Conservation (phyloP, 2,329 filamentous ascomycete genomes). For the Penicillium sp. region DNA sequence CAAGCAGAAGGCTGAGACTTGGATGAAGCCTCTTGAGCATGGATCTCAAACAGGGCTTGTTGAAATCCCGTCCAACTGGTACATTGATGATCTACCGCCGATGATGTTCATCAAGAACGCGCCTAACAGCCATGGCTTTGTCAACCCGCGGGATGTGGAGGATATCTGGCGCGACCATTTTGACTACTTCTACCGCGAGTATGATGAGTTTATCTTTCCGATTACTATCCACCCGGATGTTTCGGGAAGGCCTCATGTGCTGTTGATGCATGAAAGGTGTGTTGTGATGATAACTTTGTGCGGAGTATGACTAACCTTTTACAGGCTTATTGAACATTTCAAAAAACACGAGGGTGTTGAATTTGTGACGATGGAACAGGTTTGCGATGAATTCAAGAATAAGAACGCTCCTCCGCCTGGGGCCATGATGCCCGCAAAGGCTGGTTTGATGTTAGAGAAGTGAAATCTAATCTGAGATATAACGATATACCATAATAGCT, state of each 20-base stretch:
- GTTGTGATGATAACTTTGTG: constrained; percentile 2
- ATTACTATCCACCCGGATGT: constrained; percentile 76
- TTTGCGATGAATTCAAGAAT: constrained; percentile 29
- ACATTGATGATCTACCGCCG: constrained; percentile 46
- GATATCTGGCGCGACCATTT: constrained; percentile 64
- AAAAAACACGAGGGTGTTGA: constrained; percentile 31
- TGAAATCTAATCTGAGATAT: neutral
- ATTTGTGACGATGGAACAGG: constrained; percentile 32
- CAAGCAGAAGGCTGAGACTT: constrained; percentile 39
- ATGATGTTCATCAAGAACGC: constrained; percentile 49
- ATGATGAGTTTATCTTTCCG: constrained; percentile 74
- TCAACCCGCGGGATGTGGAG: constrained; percentile 58
- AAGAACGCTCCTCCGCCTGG: constrained; percentile 24
- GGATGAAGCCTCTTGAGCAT: constrained; percentile 53
- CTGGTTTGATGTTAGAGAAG: constrained; percentile 16
- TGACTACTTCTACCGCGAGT: constrained; percentile 70
- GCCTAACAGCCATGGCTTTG: constrained; percentile 57
- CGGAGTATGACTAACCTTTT: neutral
- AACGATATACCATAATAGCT: neutral
- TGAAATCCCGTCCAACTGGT: constrained; percentile 48
- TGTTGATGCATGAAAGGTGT: constrained; percentile 70
- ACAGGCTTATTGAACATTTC: constrained; percentile 31
- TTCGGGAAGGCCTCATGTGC: constrained; percentile 67
- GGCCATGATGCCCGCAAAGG: constrained; percentile 23
- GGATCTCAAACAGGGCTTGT: constrained; percentile 42